Conservation (phyloP, 805 yeast species). For the Sugiyamaella americana region DNA sequence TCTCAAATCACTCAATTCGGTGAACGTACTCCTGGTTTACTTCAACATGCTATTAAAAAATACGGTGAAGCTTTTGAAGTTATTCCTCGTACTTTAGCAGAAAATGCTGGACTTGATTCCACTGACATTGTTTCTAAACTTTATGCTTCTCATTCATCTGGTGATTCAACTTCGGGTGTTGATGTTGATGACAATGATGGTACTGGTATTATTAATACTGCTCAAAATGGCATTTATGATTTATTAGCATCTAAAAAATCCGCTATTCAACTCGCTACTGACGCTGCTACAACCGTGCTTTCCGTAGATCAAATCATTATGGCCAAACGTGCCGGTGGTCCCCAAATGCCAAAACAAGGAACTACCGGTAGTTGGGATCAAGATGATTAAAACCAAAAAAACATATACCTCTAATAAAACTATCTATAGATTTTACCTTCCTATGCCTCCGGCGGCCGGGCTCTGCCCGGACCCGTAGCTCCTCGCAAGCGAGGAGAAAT, state of each 20-base stretch:
- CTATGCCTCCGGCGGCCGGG: neutral
- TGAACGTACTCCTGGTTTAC: slow-evolving; percentile 86
- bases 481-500: too few species aligned
- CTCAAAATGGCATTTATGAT: slow-evolving; percentile 66
- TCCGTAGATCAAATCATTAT: slow-evolving; percentile 95
- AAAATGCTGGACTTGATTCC: slow-evolving; percentile 88
- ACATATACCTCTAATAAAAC: too few species aligned
- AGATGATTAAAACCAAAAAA: slow-evolving; percentile 66
- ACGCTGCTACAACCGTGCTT: slow-evolving; percentile 84
- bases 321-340: slow-evolving; percentile 99
- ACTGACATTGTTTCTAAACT: slow-evolving; percentile 83
- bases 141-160: slow-evolving; percentile 77
- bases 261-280: slow-evolving; percentile 91
- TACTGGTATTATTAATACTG: slow-evolving; percentile 62
- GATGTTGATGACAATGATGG: slow-evolving; percentile 56
- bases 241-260: slow-evolving; percentile 72
- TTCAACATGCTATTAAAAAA: slow-evolving; percentile 89
- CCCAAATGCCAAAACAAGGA: slow-evolving; percentile 78
- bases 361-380: slow-evolving; percentile 96
- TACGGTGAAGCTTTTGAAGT: slow-evolving; percentile 94
- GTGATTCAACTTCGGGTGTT: slow-evolving; percentile 43
- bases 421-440: neutral
- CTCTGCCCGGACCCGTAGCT: neutral
- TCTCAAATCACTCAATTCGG: slow-evolving; percentile 76
- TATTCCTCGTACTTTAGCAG: slow-evolving; percentile 86